Conservation (phyloP, 306 rosid species). For the Prinsepia uniflora region DNA sequence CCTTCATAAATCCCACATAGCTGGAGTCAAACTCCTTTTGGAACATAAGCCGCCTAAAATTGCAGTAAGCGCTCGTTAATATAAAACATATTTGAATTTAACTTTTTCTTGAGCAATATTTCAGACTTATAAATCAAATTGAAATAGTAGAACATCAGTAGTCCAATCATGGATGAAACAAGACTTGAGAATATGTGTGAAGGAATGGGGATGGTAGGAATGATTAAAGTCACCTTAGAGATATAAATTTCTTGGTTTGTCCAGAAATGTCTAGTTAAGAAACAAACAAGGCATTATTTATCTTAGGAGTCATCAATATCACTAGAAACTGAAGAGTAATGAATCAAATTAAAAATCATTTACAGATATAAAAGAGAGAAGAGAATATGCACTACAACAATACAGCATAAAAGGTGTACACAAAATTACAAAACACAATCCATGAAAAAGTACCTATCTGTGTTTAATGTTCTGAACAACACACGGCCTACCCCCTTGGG, state of each 20-base stretch:
- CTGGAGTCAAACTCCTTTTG: constrained; percentile 60
- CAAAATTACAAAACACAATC: neutral
- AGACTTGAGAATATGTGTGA: neutral
- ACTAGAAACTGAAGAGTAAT: neutral
- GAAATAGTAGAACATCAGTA: neutral
- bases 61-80: constrained; percentile 27
- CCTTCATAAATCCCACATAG: constrained; percentile 69
- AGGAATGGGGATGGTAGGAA: neutral
- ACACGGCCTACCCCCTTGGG: constrained; percentile 50
- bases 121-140: neutral
- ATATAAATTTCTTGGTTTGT: neutral
- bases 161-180: neutral
- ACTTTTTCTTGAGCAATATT: neutral
- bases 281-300: neutral
- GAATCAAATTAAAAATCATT: neutral
- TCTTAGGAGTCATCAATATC: neutral
- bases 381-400: neutral
- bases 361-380: neutral
- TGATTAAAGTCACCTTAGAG: neutral
- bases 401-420: neutral
- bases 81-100: neutral
- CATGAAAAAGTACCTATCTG: constrained; percentile 34
- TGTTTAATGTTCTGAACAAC: neutral
- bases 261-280: neutral
- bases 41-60: constrained; percentile 76